Evolutionary conservation across 352 stramenopile genomes (phyloP), one percentile per base, ranked within the genome.

Genomic region (Phytopythium montanum): DNA sequence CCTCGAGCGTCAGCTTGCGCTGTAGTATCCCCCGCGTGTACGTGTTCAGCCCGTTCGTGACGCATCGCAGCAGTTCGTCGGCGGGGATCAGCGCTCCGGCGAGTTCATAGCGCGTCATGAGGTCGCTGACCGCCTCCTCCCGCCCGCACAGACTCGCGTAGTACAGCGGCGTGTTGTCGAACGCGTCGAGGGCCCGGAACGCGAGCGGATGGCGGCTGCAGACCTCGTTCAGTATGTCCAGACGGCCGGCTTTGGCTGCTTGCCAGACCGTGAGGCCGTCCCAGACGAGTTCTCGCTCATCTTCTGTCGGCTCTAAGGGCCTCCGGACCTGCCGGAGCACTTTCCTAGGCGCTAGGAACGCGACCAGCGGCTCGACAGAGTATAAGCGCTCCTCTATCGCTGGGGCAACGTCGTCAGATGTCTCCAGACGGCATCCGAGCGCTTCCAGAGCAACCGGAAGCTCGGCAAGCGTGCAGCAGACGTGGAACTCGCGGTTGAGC

Each of bases 181-280:
- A 73, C 54, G 69, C 66, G 21, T 76, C 69, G 9, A 72, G 34
- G 26, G 66, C 50, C 1, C 56, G 60, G 33, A 70, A 77, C 9
- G 66, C 66, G 6, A 59, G 54, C n/a, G 38, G 19, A 25, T 66
- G 31, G 44, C 26, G 45, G 0, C 21, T n/a, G 34, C 67, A 78
- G 36, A 78, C 59, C 38, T 51, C 59, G 48, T 60, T 13, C 33
- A 78, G 18, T 13, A 66, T 54, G 18, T 62, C 33, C 3, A 69
- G 38, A 33, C 68, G 18, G 3, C 67, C 67, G 36, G 59, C 65
- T 34, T 75, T 78, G 1, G 67, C 70, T 16, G 70, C 70, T 45
- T 78, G 66, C 67, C 70, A 78, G 34, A 75, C 64, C 23, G 70
- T 73, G 51, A 75, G 18, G 1, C 56, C 57, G 59, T 66, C 55